phyloP scores from a whole-genome alignment of 148 eudicot genomes.

The Silene uniflora region DNA sequence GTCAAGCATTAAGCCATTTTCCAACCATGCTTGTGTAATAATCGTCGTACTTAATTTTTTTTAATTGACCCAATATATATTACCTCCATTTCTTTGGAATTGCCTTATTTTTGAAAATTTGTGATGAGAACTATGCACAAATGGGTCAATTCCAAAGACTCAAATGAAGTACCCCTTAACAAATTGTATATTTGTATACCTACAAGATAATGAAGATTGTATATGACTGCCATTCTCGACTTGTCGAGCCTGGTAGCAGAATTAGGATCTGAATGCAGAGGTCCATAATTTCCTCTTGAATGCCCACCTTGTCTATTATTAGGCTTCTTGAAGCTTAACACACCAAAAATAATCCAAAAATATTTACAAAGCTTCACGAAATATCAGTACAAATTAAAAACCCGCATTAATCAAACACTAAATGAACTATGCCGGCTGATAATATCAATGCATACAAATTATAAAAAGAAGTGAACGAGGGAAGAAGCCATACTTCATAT shows the following conservation, averaged over 20 bases:
- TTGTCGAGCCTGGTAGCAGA: constrained; percentile 32
- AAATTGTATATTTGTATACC: constrained; percentile 6
- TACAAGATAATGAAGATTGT: constrained; percentile 56
- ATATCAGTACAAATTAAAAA: neutral
- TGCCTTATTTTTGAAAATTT: too few species aligned
- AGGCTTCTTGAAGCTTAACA: constrained; percentile 59
- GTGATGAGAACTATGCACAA: too few species aligned
- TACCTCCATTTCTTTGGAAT: too few species aligned
- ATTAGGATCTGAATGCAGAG: constrained; percentile 30
- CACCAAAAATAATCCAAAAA: neutral
- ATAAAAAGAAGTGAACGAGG: neutral
- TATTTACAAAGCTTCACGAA: too few species aligned
- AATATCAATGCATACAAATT: neutral
- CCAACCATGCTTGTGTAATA: too few species aligned
- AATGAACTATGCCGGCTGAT: neutral
- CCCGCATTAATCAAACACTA: neutral
- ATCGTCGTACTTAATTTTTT: too few species aligned
- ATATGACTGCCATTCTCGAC: constrained; percentile 62
- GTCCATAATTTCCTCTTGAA: constrained; percentile 34
- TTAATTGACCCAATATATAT: too few species aligned
- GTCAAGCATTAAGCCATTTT: too few species aligned
- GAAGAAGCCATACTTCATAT: neutral
- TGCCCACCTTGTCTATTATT: constrained; percentile 75
- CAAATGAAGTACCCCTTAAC: too few species aligned
- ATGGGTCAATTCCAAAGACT: too few species aligned